Conservation (phyloP, 345 rosid species). For the Adansonia digitata region DNA sequence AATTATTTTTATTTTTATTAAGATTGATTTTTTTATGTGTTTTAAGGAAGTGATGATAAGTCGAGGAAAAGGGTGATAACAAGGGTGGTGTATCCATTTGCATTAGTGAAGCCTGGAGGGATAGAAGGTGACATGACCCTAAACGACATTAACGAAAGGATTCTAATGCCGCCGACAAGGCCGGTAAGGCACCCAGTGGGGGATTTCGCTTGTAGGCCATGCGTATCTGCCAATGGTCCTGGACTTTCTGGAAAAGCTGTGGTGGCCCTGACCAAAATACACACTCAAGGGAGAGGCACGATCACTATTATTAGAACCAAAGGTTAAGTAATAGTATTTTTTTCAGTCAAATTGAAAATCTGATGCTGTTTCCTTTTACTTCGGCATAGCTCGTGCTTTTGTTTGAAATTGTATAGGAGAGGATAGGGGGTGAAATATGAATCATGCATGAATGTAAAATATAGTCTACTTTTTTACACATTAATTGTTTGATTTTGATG, state of each 20-base stretch:
- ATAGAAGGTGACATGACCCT: conserved; percentile 70
- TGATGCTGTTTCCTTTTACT: background rate
- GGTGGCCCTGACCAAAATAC: conserved; percentile 88
- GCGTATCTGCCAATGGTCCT: conserved; percentile 52
- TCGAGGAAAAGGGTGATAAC: conserved; percentile 39
- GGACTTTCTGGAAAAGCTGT: conserved; percentile 94
- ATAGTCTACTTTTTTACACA: conserved; percentile 19
- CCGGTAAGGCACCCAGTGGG: conserved; percentile 96
- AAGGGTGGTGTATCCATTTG: conserved; percentile 85
- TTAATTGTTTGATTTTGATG: background rate
- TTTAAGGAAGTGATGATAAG: background rate
- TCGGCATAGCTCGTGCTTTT: conserved; percentile 10
- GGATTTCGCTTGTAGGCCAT: conserved; percentile 78
- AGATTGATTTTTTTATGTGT: background rate
- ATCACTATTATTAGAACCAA: conserved; percentile 95
- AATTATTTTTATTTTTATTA: too few relatives aligned
- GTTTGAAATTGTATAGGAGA: conserved; percentile 14
- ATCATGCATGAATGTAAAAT: conserved; percentile 15
- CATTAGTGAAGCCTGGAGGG: conserved; percentile 94
- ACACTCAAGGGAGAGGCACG: conserved; percentile 92
- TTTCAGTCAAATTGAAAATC: background rate
- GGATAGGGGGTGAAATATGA: background rate
- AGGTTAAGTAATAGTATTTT: conserved; percentile 33
- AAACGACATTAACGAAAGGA: conserved; percentile 77
- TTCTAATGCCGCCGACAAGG: conserved; percentile 73